Base-by-base conservation (phyloP, 2,329 filamentous ascomycete genomes). In the Phoma herbarum region DNA sequence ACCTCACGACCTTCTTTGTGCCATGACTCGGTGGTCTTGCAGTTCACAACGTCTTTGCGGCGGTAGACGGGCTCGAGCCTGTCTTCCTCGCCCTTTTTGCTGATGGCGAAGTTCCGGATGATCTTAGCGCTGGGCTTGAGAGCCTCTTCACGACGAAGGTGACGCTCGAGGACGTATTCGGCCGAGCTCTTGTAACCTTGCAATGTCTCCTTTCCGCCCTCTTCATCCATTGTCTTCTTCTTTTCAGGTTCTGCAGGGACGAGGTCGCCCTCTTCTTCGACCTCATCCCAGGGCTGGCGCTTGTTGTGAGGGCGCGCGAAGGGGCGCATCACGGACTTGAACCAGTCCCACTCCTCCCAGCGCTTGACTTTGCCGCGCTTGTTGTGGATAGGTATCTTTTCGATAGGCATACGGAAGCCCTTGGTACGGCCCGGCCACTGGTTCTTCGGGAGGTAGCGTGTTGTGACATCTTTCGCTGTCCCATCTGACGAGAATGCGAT, bases 21-120 rank as follows among this genome's bases (percentile, higher is more conserved):
- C 95, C 95, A 99, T 1, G 92, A 97, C 75, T 99, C 95, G 1
- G 91, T 90, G 26, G 92, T 96, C 76, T 97, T 93, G 75, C 96
- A 96, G 37, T 85, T 83, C 2, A 93, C 87, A 0, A 98, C 87
- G 65, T 98, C 93, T 52, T 86, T 85, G 31, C 94, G 88, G 0
- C 84, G 84, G 72, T 88, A 98, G 0, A 98, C 92, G 1, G 91
- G 88, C 73, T 97, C 92, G 58, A 91, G 86, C 43, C 89, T 90
- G 2, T 85, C 79, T 45, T 89, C 90, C 43, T 87, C 86, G 14
- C 89, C 90, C 76, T 94, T 97, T 8, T 53, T 56, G 10, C 86
- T 88, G 45, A 87, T 87, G 4, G 83, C 86, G 76, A 98, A 97
- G 11, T 85, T 84, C 64, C 90, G 91, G 33, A 92, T 89, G 1